Percentiles rank a stretch among this genome's conserved stretches.
phyloP scores from a whole-genome alignment of 164 flowering plant species.

The Piper betle region DNA sequence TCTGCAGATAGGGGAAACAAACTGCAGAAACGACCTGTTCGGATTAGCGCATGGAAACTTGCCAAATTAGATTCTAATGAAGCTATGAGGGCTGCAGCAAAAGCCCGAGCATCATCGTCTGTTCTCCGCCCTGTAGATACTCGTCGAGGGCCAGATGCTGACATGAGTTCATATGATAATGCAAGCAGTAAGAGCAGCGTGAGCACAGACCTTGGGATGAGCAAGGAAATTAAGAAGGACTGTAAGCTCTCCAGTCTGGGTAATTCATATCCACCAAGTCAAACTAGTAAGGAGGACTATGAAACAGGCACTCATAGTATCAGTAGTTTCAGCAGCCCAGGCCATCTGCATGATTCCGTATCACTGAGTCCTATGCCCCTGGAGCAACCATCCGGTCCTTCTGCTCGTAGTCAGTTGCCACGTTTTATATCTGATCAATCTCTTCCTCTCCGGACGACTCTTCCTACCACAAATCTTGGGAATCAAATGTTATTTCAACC shows the following conservation, averaged over 20 bases:
- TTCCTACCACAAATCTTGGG: slow-evolving; percentile 13
- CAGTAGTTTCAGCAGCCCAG: slow-evolving; percentile 90
- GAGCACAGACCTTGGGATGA: slow-evolving; percentile 51
- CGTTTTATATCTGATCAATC: slow-evolving; percentile 25
- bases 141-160: slow-evolving; percentile 40
- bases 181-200: slow-evolving; percentile 64
- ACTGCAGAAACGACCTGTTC: slow-evolving; percentile 47
- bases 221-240: slow-evolving; percentile 47
- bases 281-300: slow-evolving; percentile 68
- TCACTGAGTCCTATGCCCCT: slow-evolving; percentile 71
- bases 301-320: slow-evolving; percentile 78
- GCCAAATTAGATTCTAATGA: slow-evolving; percentile 80
- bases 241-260: slow-evolving; percentile 25
- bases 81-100: slow-evolving; percentile 85
- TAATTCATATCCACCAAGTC: slow-evolving; percentile 66
- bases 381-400: slow-evolving; percentile 24
- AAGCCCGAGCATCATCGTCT: slow-evolving; percentile 94
- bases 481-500: slow-evolving; percentile 20
- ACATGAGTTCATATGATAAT: slow-evolving; percentile 65
- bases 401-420: slow-evolving; percentile 11
- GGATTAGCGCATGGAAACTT: slow-evolving; percentile 93
- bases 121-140: slow-evolving; percentile 70
- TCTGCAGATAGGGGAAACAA: slow-evolving; percentile 38
- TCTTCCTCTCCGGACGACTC: slow-evolving; percentile 15
- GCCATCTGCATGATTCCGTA: slow-evolving; percentile 63